Base-by-base conservation (phyloP, 208 protist genomes). In the Leishmania mexicana region DNA sequence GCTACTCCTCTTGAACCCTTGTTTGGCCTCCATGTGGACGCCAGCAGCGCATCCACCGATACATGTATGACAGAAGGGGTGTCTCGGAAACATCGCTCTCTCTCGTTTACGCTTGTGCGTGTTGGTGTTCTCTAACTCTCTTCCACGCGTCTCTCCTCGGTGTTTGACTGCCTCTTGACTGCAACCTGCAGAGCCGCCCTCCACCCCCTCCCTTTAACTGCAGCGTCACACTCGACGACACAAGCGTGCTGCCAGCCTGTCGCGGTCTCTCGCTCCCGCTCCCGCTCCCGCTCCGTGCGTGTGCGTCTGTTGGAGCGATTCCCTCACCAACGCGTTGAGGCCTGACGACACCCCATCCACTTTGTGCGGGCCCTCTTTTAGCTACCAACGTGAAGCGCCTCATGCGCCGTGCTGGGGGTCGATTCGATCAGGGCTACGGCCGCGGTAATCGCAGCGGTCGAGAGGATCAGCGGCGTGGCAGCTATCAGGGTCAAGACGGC, bases 371-470 rank as follows among this genome's bases (percentile, higher is more conserved):
- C 31, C 31, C 19, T 10, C 19, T 13, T 31, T 74, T n/a, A 21
- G 28, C 21, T 10, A 31, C 17, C 51, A 54, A 15, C 45, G 40
- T 21, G 21, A 11, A 11, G 70, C 2, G 42, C 47, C 70, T 10
- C 19, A 74, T 74, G 70, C 42, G 45, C 70, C 70, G 70, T 54
- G 45, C 11, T 21, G 45, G 21, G 42, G 40, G 42, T 38, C 6
- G 8, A 3, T 40, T 38, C 21, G 45, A 54, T 10, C 40, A 67
- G 8, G 24, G 76, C 73, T 64, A 72, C 67, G 67, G 76, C 38
- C 78, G 80, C 51, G 73, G 84, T 65, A 68, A 65, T 68, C 57
- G 70, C 28, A 68, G 84, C 54, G 17, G 78, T 35, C 24, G 72
- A 10, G 80, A 28, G 72, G 82, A 75, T 15, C 78, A n/a, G 17